A percentile compares a stretch with the other conserved stretches of the same genome.
These are phyloP conservation scores for Ogataea naganishii DNA, from an alignment of 805 yeast species.

Conservation along the genomic window DNA sequence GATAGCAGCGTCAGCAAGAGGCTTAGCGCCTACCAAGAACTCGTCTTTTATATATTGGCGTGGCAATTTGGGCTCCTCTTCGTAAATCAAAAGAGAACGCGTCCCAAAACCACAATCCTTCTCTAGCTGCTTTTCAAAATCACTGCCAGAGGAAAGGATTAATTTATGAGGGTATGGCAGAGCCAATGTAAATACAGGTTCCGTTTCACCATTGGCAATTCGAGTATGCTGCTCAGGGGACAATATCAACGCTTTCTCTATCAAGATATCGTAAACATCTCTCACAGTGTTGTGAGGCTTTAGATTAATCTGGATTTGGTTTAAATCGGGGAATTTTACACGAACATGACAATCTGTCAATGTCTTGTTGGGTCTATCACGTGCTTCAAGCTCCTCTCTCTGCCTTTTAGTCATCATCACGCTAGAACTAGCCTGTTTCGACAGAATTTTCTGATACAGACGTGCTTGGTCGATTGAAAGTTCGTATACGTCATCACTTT, in stretches of 20 bases:
- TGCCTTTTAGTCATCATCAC: slow-evolving; percentile 22
- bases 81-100: slow-evolving; percentile 16
- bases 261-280: slow-evolving; percentile 14
- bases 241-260: slow-evolving; percentile 20
- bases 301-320: slow-evolving; percentile 42
- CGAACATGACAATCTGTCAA: slow-evolving; percentile 33
- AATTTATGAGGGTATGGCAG: slow-evolving; percentile 38
- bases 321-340: slow-evolving; percentile 50
- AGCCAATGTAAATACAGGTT: slow-evolving; percentile 22
- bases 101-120: slow-evolving; percentile 34
- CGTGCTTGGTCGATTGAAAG: slow-evolving; percentile 45
- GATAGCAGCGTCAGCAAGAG: slow-evolving; percentile 11
- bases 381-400: slow-evolving; percentile 22
- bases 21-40: slow-evolving; percentile 14
- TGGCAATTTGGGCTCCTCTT: slow-evolving; percentile 6
- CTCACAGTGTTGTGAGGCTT: slow-evolving; percentile 29
- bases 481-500: slow-evolving; percentile 32
- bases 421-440: slow-evolving; percentile 31
- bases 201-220: slow-evolving; percentile 17
- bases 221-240: slow-evolving; percentile 20
- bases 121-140: slow-evolving; percentile 22
- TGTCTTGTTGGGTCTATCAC: slow-evolving; percentile 14
- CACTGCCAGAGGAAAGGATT: slow-evolving; percentile 15
- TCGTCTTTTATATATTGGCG: slow-evolving; percentile 16
- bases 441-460: slow-evolving; percentile 40